Evolutionary conservation across 805 yeast species (phyloP), one percentile per base, ranked within the genome.

Genomic region (Candida germanica): DNA sequence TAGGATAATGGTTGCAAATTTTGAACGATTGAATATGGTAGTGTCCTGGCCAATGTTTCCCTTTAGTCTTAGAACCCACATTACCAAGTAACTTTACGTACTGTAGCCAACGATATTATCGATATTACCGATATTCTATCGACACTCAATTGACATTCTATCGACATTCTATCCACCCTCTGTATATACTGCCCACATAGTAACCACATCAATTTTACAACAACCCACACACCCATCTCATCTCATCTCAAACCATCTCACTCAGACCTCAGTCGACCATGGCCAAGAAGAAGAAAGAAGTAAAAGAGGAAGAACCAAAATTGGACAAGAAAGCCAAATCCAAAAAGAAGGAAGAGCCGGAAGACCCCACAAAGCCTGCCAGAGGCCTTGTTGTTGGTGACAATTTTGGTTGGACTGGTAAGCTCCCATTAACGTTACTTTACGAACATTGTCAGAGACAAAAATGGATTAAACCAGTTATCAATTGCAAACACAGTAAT

Each of bases 391-490:
- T 57, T 14, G 58, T 68, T 20, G 72, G 71, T 10, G 80, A 83
- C 11, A 74, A 83, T 24, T 64, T 80, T 29, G 87, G 91, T 19
- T 88, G 96, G 96, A 88, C 96, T 0, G 98, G 98, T 1, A 91
- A 91, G 50, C 66, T 91, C 11, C 98, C 98, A 0, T 87, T 85
- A 2, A 80, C 93, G 0, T 59, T 91, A 12, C 70, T 91, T 4
- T 87, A 87, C 51, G 98, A 91, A 52, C 82, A 80, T 45, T 84
- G 93, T 44, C 96, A 87, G 56, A 84, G 82, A 54, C 79, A 75
- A 40, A 87, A 87, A 59, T 91, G 98, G 98, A 83, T 80, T 40
- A 82, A 81, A 46, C 94, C 87, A 3, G 80, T 74, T 15, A 86
- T 87, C 47, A 89, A 85, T 32, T 80, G 83, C 84, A 71, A 62